These are phyloP conservation scores for Polygonum aviculare DNA, from an alignment of 148 eudicot genomes.

Conservation along the genomic window DNA sequence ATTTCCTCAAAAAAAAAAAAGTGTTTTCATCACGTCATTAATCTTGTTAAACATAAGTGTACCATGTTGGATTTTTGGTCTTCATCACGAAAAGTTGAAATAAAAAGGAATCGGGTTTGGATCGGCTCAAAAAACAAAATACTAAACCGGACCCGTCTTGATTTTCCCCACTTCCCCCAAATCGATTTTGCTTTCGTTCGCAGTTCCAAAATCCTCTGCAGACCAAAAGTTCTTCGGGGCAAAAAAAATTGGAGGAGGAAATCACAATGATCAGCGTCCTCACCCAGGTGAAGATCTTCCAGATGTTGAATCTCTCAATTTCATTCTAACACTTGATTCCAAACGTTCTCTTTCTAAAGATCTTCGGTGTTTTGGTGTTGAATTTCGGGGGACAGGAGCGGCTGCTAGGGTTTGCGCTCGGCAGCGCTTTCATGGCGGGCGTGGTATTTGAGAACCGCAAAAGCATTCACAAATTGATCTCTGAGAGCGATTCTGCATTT, in stretches of 20 bases:
- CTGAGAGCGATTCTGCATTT: constrained; percentile 9
- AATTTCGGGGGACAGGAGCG: constrained; percentile 7
- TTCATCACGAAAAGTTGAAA: too few species aligned
- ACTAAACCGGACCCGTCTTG: neutral
- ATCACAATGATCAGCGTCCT: constrained; percentile 10
- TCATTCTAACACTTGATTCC: neutral
- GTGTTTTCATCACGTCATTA: too few species aligned
- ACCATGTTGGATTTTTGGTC: too few species aligned
- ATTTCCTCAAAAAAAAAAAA: too few species aligned
- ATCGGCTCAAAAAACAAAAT: neutral
- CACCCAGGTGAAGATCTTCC: constrained; percentile 7
- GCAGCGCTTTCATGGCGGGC: constrained; percentile 11
- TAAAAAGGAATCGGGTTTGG: neutral
- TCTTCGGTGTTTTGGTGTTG: neutral
- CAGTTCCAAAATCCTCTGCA: neutral
- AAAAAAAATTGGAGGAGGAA: neutral
- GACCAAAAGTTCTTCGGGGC: neutral
- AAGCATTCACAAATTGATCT: constrained; percentile 7
- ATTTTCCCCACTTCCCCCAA: neutral
- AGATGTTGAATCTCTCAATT: neutral
- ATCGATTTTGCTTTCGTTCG: neutral
- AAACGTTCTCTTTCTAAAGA: neutral
- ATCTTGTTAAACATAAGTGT: too few species aligned
- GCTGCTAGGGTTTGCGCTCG: constrained; percentile 13
- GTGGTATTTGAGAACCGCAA: constrained; percentile 4